Percentiles rank a stretch among this genome's conserved stretches.
phyloP scores from a whole-genome alignment of 2,329 filamentous ascomycete species.

The Aspergillus sp. region DNA sequence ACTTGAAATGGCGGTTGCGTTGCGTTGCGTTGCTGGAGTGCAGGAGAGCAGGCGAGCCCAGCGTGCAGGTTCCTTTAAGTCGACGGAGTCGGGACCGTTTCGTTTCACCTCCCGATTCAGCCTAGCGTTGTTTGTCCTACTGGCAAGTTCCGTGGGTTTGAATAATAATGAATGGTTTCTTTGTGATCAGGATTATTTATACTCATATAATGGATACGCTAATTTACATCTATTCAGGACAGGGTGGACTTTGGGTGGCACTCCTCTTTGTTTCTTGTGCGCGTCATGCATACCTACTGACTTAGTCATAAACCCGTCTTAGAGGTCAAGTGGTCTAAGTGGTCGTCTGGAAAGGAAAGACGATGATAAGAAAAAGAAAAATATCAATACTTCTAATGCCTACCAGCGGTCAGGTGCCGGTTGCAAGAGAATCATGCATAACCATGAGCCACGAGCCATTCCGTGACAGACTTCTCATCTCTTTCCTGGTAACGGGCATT shows the following conservation, averaged over 20 bases:
- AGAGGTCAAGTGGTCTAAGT: not conserved
- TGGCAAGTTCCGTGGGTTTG: too few relatives aligned
- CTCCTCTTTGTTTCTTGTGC: not conserved
- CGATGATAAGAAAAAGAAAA: not conserved
- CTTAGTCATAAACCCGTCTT: not conserved
- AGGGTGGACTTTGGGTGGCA: too few relatives aligned
- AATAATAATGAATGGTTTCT: too few relatives aligned
- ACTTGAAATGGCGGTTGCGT: constrained; percentile 20
- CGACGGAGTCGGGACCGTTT: constrained; percentile 11
- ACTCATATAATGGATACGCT: too few relatives aligned
- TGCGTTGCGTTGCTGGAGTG: constrained; percentile 12
- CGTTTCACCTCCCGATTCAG: constrained; percentile 12
- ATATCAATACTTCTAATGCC: not conserved
- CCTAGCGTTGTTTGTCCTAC: constrained; percentile 4
- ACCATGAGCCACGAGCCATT: constrained; percentile 64
- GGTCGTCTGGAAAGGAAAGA: not conserved
- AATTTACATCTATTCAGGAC: too few relatives aligned
- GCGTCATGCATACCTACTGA: not conserved
- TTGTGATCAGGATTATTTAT: too few relatives aligned
- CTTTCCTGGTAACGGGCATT: constrained; percentile 74
- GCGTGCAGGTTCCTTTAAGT: constrained; percentile 14
- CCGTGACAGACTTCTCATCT: constrained; percentile 62
- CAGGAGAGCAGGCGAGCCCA: constrained; percentile 22
- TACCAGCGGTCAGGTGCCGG: too few relatives aligned
- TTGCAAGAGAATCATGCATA: constrained; percentile 39